phyloP scores from a whole-genome alignment of 495 filamentous ascomycete species.

The Penicillium taxi region DNA sequence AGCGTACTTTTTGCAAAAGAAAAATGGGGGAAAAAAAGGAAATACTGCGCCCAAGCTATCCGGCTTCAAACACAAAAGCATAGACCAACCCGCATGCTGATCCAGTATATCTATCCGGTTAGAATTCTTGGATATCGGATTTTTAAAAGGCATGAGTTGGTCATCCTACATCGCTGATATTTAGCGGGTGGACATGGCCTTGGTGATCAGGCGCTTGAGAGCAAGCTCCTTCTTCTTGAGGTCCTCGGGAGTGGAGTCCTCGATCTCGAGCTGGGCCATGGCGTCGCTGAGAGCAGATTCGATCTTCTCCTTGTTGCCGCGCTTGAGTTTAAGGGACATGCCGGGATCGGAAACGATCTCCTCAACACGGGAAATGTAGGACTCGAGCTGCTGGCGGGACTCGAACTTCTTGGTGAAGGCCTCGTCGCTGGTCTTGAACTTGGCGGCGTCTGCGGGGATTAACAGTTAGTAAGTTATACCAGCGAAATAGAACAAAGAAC shows the following conservation, averaged over 20 bases:
- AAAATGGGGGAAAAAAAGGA: constrained; percentile 15
- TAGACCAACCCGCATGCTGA: constrained; percentile 15
- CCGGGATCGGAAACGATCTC: constrained; percentile 96
- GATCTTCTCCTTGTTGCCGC: constrained; percentile 98
- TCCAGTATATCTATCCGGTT: constrained; percentile 20
- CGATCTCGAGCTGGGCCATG: constrained; percentile 80
- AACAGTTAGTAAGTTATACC: constrained; percentile 10
- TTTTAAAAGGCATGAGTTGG: constrained; percentile 14
- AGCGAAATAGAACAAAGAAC: neutral
- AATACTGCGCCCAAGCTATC: constrained; percentile 26
- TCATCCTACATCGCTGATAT: constrained; percentile 21
- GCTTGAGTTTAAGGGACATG: constrained; percentile 95
- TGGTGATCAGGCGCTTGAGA: constrained; percentile 94
- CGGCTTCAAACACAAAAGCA: constrained; percentile 25
- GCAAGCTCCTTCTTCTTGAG: constrained; percentile 99
- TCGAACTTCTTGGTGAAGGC: constrained; percentile 99
- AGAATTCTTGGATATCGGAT: constrained; percentile 15
- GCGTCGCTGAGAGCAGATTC: constrained; percentile 83
- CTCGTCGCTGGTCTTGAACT: constrained; percentile 97
- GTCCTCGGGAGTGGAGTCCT: constrained; percentile 85
- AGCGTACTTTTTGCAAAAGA: constrained; percentile 29
- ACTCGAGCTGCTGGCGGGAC: constrained; percentile 96
- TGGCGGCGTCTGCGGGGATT: constrained; percentile 66
- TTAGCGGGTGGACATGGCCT: constrained; percentile 89
- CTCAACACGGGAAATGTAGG: constrained; percentile 97